A percentile compares a stretch with the other conserved stretches of the same genome.
phyloP scores from a whole-genome alignment of 2,329 filamentous ascomycete species.

The Thielaviopsis populi region DNA sequence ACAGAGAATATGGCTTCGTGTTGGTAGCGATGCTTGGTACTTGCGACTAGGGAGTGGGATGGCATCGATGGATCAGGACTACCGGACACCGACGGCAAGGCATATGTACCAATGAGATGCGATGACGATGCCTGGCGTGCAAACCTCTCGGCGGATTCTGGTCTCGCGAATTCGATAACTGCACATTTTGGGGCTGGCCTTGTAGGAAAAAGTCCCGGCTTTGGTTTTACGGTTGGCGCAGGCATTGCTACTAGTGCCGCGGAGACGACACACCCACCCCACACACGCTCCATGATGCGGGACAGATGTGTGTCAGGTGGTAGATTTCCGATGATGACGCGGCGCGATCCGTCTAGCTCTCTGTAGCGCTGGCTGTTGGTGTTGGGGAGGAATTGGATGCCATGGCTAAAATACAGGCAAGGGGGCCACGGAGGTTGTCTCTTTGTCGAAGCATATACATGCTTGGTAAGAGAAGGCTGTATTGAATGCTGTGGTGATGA shows the following conservation, averaged over 20 bases:
- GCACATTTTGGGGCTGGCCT: not conserved
- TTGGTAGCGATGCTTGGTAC: not conserved
- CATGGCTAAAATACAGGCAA: not conserved
- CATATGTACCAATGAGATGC: conserved; percentile 2
- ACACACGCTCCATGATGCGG: conserved; percentile 7
- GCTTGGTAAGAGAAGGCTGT: not conserved
- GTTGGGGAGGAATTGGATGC: not conserved
- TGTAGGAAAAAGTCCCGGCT: not conserved
- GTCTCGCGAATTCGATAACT: conserved; percentile 12
- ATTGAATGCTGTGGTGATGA: not conserved
- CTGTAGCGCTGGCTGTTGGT: not conserved
- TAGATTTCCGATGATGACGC: conserved; percentile 20
- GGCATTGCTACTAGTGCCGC: not conserved
- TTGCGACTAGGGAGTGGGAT: too few species aligned
- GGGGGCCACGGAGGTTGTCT: not conserved
- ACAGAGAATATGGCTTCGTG: not conserved
- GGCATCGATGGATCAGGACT: not conserved
- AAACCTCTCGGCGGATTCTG: conserved; percentile 1
- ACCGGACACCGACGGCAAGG: not conserved
- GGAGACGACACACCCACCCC: conserved; percentile 14
- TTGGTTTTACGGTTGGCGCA: not conserved
- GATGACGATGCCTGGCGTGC: not conserved
- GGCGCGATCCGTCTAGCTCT: conserved; percentile 17
- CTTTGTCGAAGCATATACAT: not conserved
- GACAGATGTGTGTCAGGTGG: conserved; percentile 17